Evolutionary conservation across 2,329 filamentous ascomycete genomes (phyloP).

Genomic region (Orbilia quercus): DNA sequence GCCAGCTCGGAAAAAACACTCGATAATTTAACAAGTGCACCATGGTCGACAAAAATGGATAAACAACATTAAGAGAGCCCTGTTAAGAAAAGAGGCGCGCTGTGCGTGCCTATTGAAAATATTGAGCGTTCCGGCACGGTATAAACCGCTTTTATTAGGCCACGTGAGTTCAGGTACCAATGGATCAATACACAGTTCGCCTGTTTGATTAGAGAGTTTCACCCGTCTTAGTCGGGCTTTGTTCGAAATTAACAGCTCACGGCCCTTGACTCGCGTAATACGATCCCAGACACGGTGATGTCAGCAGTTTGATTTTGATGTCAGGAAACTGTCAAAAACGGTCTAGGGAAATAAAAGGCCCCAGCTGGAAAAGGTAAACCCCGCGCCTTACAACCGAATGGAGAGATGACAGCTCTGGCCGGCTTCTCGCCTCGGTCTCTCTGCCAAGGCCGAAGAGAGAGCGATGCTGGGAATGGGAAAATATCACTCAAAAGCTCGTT

Average conservation of each 20-base stretch:
- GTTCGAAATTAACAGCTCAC: conserved; percentile 37
- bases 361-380: conserved; percentile 47
- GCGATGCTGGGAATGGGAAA: conserved; percentile 38
- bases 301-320: conserved; percentile 47
- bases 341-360: conserved; percentile 23
- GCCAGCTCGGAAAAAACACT: too few species aligned
- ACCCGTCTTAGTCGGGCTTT: conserved; percentile 23
- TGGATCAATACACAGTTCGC: conserved; percentile 31
- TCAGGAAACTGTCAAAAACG: conserved; percentile 44
- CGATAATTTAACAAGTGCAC: too few species aligned
- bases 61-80: conserved; percentile 15
- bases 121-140: conserved; percentile 52
- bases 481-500: conserved; percentile 51
- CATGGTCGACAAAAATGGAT: conserved; percentile 9
- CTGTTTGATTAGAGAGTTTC: conserved; percentile 45
- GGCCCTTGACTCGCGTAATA: conserved; percentile 54
- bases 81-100: conserved; percentile 37
- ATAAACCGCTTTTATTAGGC: conserved; percentile 41
- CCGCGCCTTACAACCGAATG: conserved; percentile 49
- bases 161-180: conserved; percentile 52
- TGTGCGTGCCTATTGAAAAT: conserved; percentile 31
- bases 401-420: conserved; percentile 50
- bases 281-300: conserved; percentile 45
- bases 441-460: conserved; percentile 17
- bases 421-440: conserved; percentile 27